These are phyloP conservation scores for Pestalotiopsis sp. DNA, from an alignment of 2,329 filamentous ascomycete species.

Conservation along the genomic window DNA sequence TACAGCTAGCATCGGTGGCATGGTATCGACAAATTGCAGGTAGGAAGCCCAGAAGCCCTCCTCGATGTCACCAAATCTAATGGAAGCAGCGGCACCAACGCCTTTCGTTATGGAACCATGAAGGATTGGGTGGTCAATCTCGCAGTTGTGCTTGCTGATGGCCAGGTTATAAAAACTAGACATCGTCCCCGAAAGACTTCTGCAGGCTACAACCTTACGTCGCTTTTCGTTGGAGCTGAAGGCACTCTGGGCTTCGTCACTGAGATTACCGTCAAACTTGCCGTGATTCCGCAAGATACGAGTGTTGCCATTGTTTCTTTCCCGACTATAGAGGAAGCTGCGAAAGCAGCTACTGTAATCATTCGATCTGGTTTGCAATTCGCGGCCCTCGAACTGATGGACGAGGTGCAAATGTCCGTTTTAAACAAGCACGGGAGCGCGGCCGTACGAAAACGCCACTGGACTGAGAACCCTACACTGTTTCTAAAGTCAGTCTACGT, in stretches of 20 bases:
- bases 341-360: constrained; percentile 64
- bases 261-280: constrained; percentile 69
- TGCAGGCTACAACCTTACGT: constrained; percentile 72
- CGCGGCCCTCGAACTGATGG: constrained; percentile 66
- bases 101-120: constrained; percentile 72
- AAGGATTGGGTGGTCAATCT: constrained; percentile 75
- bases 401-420: constrained; percentile 68
- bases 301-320: constrained; percentile 68
- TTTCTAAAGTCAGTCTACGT: constrained; percentile 64
- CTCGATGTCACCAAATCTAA: neutral
- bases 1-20: constrained; percentile 58
- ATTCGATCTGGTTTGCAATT: constrained; percentile 68
- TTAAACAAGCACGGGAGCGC: constrained; percentile 66
- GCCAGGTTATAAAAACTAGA: constrained; percentile 67
- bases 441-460: constrained; percentile 55
- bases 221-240: constrained; percentile 70
- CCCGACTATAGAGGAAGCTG: constrained; percentile 62
- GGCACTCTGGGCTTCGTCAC: constrained; percentile 73
- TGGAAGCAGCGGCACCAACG: constrained; percentile 53
- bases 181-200: constrained; percentile 68
- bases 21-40: constrained; percentile 67
- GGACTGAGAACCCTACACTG: constrained; percentile 71
- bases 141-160: constrained; percentile 72
- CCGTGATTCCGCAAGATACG: constrained; percentile 63
- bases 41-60: neutral